These are phyloP conservation scores for Mitragyna speciosa DNA, from an alignment of 257 asterid species.

Conservation along the genomic window DNA sequence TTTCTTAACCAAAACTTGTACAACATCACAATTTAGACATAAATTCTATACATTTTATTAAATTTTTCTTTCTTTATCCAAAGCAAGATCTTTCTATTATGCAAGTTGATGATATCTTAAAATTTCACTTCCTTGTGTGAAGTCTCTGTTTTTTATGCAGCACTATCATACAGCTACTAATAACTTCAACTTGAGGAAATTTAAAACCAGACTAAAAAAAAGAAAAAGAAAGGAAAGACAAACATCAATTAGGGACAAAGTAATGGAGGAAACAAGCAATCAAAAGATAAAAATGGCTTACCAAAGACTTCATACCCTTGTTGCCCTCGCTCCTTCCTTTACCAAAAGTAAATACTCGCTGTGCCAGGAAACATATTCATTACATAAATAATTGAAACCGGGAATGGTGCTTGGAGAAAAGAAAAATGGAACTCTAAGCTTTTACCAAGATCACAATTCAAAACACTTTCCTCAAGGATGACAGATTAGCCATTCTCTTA, in stretches of 20 bases:
- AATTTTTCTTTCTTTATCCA: not conserved
- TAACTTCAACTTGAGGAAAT: not conserved
- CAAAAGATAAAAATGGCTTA: constrained; percentile 29
- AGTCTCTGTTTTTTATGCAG: not conserved
- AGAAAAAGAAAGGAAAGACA: not conserved
- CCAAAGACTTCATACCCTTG: constrained; percentile 96
- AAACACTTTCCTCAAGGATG: not conserved
- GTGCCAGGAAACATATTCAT: constrained; percentile 7
- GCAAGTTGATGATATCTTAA: not conserved
- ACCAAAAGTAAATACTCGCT: constrained; percentile 89
- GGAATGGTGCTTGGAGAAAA: not conserved
- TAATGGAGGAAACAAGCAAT: not conserved
- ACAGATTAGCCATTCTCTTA: not conserved
- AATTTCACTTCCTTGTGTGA: not conserved
- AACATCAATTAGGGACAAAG: not conserved
- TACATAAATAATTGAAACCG: not conserved
- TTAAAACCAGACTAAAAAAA: no score
- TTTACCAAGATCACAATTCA: not conserved
- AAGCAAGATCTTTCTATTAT: not conserved
- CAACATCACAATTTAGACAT: not conserved
- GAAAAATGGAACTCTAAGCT: not conserved
- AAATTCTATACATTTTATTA: not conserved
- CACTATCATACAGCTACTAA: not conserved
- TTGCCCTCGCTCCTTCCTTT: constrained; percentile 91
- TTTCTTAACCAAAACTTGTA: not conserved